Conservation (phyloP, 192 early-diverging fungal genomes). For the Pecoramyces ruminantium region DNA sequence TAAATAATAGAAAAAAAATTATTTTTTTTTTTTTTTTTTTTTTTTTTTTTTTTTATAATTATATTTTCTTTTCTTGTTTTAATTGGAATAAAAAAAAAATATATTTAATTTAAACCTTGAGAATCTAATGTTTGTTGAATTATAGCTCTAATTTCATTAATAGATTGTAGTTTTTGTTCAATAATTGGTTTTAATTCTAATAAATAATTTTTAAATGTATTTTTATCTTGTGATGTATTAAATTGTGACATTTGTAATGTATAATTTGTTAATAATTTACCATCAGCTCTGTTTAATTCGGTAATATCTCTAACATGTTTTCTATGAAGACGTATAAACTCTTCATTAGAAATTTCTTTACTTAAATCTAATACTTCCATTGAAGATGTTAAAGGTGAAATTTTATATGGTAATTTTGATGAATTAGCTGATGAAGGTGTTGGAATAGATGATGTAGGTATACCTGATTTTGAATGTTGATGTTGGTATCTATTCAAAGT, state of each 20-base stretch:
- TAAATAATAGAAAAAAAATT: no score
- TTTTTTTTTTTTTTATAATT: no score
- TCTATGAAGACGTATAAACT: constrained; percentile 23
- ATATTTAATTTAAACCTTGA: neutral
- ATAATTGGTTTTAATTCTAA: neutral
- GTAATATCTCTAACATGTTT: constrained; percentile 25
- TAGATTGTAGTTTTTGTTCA: neutral
- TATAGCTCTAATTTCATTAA: neutral
- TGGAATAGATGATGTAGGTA: neutral
- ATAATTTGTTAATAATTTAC: constrained; percentile 25
- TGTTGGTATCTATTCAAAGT: neutral
- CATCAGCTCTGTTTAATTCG: constrained; percentile 21
- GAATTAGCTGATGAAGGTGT: neutral
- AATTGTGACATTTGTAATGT: constrained; percentile 3
- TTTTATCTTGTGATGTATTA: neutral
- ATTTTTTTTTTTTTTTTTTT: no score
- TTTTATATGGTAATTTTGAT: neutral
- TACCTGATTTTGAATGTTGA: neutral
- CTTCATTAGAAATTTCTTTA: constrained; percentile 7
- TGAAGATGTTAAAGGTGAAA: neutral
- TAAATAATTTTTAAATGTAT: neutral
- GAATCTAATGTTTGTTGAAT: neutral
- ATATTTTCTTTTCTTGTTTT: no score
- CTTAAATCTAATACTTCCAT: constrained; percentile 2
- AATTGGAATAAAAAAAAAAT: no score